Evolutionary conservation across 2,329 filamentous ascomycete genomes (phyloP).

Genomic region (Aspergillus costaricaensis): DNA sequence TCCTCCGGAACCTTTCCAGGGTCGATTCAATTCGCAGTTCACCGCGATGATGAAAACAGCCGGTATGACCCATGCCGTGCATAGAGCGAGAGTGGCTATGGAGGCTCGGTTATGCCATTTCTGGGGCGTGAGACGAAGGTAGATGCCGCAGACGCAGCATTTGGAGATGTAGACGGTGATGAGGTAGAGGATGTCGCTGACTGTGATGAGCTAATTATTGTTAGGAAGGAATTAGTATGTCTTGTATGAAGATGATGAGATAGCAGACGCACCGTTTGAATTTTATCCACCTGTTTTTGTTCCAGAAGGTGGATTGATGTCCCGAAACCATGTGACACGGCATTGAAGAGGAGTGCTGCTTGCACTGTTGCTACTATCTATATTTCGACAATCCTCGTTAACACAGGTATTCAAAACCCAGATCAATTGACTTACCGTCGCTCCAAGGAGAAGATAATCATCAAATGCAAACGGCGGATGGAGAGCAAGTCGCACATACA

Average conservation of each 20-base stretch:
- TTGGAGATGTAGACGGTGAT: constrained; percentile 44
- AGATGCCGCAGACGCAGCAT: constrained; percentile 45
- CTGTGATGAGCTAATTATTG: constrained; percentile 32
- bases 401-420: background rate
- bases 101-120: constrained; percentile 42
- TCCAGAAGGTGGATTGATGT: constrained; percentile 33
- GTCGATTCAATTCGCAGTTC: constrained; percentile 42
- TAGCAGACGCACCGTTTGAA: constrained; percentile 30
- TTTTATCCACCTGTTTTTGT: constrained; percentile 22
- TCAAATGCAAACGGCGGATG: constrained; percentile 36
- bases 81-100: constrained; percentile 37
- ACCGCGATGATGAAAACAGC: constrained; percentile 45
- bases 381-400: background rate
- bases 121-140: constrained; percentile 49
- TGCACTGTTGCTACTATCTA: constrained; percentile 36
- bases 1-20: constrained; percentile 35
- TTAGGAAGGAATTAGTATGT: background rate
- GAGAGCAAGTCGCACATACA: constrained; percentile 40
- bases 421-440: constrained; percentile 29
- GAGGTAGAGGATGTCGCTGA: constrained; percentile 47
- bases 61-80: constrained; percentile 41
- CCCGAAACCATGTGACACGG: constrained; percentile 37
- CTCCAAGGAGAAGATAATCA: constrained; percentile 36
- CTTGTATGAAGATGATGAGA: background rate
- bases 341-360: constrained; percentile 33